Conservation (phyloP, 257 asterid genomes). For the Fraxinus pennsylvanica region DNA sequence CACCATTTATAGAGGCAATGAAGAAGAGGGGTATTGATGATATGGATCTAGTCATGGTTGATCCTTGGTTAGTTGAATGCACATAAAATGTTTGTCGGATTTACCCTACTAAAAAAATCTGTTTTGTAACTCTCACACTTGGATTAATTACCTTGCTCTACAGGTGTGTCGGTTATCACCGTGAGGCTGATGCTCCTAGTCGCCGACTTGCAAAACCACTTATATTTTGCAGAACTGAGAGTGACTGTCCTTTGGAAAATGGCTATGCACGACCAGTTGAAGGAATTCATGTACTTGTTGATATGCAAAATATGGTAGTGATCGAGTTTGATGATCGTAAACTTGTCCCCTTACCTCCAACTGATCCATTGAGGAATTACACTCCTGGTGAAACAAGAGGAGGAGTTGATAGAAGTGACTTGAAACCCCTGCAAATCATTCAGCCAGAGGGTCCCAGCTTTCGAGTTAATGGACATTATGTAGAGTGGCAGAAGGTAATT, state of each 20-base stretch:
- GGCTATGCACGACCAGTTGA: constrained; percentile 99
- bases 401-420: constrained; percentile 94
- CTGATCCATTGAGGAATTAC: constrained; percentile 93
- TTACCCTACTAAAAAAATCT: constrained; percentile 14
- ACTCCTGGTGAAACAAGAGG: constrained; percentile 94
- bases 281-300: constrained; percentile 92
- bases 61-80: constrained; percentile 72
- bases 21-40: constrained; percentile 98
- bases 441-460: constrained; percentile 99
- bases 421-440: constrained; percentile 78
- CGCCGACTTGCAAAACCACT: constrained; percentile 96
- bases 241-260: constrained; percentile 96
- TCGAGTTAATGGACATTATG: constrained; percentile 71
- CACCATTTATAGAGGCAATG: constrained; percentile 95
- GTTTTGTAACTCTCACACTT: constrained; percentile 19
- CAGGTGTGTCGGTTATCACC: constrained; percentile 95
- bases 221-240: constrained; percentile 89
- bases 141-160: constrained; percentile 27
- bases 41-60: constrained; percentile 99
- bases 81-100: constrained; percentile 11
- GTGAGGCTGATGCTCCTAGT: constrained; percentile 93
- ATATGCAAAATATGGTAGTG: constrained; percentile 92
- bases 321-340: constrained; percentile 93
- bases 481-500: constrained; percentile 96
- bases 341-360: constrained; percentile 91